Base-by-base conservation (phyloP, 805 yeast genomes). In the Saccharomyces kudriavzevii region DNA sequence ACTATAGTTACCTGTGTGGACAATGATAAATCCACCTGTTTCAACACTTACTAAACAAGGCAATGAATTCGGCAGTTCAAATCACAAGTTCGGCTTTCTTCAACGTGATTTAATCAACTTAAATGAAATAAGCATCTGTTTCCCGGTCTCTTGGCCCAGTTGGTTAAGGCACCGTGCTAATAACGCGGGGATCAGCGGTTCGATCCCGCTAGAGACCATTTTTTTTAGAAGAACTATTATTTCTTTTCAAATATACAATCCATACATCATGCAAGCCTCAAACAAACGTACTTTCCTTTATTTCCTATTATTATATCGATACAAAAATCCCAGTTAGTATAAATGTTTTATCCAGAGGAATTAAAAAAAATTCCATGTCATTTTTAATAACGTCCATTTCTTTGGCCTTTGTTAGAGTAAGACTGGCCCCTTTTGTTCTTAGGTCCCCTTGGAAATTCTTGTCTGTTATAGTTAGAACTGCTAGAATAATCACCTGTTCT, bases 101-200 rank as follows among this genome's bases (percentile, higher is more conserved):
- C n/a, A n/a, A n/a, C n/a, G n/a, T n/a, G n/a, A n/a, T n/a, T n/a
- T n/a, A n/a, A n/a, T n/a, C n/a, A n/a, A n/a, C n/a, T n/a, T n/a
- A n/a, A n/a, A n/a, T n/a, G n/a, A n/a, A n/a, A 28, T 28, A 28
- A 28, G 8, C 30, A 28, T 2, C 2, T 28, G 5, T 28, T 28
- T 28, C 35, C 6, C 40, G 66, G 61, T 62, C 62, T 57, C 66
- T 62, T 62, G 66, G 66, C 66, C 66, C 66, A 62, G 66, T 62
- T 62, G 66, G 66, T 62, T 62, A 62, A 62, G 66, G 66, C 66
- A 59, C 60, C 59, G 66, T 62, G 66, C 66, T 62, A 62, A 62
- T 62, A 62, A 60, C 65, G 64, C 65, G 60, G 63, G 63, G 65
- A 61, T 61, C 65, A 60, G 65, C 65, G 60, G 65, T 61, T 61